Evolutionary conservation across 257 asterid genomes (phyloP), one percentile per base, ranked within the genome.

Genomic region (Anisodus acutangulus): DNA sequence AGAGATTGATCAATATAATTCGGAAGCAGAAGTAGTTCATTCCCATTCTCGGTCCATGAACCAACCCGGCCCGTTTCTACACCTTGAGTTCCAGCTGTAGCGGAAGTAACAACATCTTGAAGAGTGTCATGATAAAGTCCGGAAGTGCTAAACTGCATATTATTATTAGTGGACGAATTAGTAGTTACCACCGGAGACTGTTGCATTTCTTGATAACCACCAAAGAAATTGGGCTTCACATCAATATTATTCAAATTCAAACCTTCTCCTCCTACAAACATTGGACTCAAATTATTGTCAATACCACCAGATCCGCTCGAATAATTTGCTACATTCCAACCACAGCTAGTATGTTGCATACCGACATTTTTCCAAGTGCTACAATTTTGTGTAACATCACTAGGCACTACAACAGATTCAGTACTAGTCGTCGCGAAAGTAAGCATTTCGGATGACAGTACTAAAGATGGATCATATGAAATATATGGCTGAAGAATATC

Each of bases 91-190:
- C 87, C 90, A 8, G 12, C 82, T 4, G 86, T 76, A 10, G 91
- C 88, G 0, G 91, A 60, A 6, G 87, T 80, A 22, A 89, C 92
- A 47, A 87, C 91, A 3, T 91, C 92, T 39, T 90, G 93, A 64
- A 88, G 67, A 3, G 89, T 58, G 35, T 78, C 83, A 13, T 89
- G 93, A 83, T 90, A 90, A 19, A 85, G 19, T 51, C 51, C 15
- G 0, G 89, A 57, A 72, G 84, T 16, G 6, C 16, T 63, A 45
- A 35, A 86, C 54, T 84, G 63, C 54, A 45, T 26, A 19, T 86
- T 85, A 35, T 86, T 85, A 43, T 84, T 86, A 43, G 58, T 43
- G 4, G 87, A 78, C 5, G 86, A 82, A 47, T 68, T 69, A 19
- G 76, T 51, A 37, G 68, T 79, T 59, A 43, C 39, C 15, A 9